Evolutionary conservation across 2,329 filamentous ascomycete genomes (phyloP).

Genomic region (Aschersonia sp.): DNA sequence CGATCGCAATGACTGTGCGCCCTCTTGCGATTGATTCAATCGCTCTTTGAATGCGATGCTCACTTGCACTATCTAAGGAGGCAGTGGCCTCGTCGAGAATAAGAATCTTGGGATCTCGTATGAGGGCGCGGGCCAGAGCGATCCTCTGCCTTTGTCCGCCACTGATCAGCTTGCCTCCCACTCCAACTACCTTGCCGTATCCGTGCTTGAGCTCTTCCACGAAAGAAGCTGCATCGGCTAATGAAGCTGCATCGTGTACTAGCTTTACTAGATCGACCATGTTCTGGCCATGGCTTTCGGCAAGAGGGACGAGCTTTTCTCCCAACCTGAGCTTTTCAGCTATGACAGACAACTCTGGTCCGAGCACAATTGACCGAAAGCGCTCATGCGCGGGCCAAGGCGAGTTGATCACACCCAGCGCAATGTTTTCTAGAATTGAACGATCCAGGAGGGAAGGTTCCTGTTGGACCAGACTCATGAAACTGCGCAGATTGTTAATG

Average conservation of each 20-base stretch:
- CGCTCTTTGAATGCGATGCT: conserved; percentile 2
- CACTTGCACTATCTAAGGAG: conserved; percentile 2
- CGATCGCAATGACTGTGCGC: conserved; percentile 43
- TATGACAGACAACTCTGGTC: conserved; percentile 28
- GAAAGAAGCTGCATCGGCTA: background rate
- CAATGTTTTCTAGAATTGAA: conserved; percentile 37
- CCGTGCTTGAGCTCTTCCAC: background rate
- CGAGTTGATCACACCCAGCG: conserved; percentile 22
- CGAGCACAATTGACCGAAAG: conserved; percentile 23
- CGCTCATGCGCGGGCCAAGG: conserved; percentile 28
- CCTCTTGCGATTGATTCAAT: background rate
- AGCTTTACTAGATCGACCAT: background rate
- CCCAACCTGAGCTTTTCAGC: conserved; percentile 14
- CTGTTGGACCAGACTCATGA: conserved; percentile 46
- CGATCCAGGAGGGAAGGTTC: conserved; percentile 48
- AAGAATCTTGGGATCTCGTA: conserved; percentile 26
- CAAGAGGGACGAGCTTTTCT: background rate
- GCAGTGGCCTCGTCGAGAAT: conserved; percentile 41
- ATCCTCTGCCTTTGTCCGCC: conserved; percentile 50
- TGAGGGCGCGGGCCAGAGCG: conserved; percentile 31
- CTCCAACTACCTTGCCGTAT: conserved; percentile 28
- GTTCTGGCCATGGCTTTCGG: background rate
- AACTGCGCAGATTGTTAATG: conserved; percentile 37
- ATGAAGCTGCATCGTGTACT: background rate
- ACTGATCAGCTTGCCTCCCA: conserved; percentile 45